Percentiles rank a stretch among this genome's conserved stretches.
phyloP scores from a whole-genome alignment of 441 rosid genomes.

The Metrosideros polymorpha region DNA sequence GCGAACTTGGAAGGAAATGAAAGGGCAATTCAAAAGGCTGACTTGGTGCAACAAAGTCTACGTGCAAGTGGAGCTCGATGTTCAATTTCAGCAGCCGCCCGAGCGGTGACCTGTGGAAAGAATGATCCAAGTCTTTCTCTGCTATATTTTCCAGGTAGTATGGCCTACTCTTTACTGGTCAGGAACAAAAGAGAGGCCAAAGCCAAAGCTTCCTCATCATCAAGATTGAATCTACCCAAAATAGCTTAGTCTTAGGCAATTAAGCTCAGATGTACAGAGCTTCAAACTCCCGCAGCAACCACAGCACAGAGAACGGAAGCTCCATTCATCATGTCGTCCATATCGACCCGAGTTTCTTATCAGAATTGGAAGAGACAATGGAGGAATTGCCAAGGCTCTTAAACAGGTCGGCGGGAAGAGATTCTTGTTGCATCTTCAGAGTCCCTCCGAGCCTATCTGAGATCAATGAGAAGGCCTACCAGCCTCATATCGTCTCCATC shows the following conservation, averaged over 20 bases:
- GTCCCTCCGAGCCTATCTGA: constrained; percentile 53
- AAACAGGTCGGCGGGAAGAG: constrained; percentile 32
- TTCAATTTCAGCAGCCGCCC: too few relatives aligned
- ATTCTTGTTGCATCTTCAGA: constrained; percentile 54
- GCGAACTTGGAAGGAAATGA: neutral
- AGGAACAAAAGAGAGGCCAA: neutral
- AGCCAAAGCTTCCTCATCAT: neutral
- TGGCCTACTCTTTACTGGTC: neutral
- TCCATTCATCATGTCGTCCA: neutral
- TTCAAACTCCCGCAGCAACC: neutral
- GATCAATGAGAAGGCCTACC: constrained; percentile 33
- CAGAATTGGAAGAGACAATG: constrained; percentile 7
- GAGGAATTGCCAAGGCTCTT: constrained; percentile 23
- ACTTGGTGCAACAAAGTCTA: neutral
- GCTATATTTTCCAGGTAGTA: neutral
- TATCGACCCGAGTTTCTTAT: constrained; percentile 3
- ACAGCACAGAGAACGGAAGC: neutral
- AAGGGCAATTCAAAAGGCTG: neutral
- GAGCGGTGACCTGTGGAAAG: neutral
- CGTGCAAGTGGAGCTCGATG: neutral
- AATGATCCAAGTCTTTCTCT: too few relatives aligned
- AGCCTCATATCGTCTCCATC: constrained; percentile 55
- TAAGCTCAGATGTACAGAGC: neutral
- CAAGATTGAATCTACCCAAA: neutral
- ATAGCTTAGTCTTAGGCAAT: neutral